These are phyloP conservation scores for Tricholoma terreum DNA, from an alignment of 768 basidiomycete species.

Conservation along the genomic window DNA sequence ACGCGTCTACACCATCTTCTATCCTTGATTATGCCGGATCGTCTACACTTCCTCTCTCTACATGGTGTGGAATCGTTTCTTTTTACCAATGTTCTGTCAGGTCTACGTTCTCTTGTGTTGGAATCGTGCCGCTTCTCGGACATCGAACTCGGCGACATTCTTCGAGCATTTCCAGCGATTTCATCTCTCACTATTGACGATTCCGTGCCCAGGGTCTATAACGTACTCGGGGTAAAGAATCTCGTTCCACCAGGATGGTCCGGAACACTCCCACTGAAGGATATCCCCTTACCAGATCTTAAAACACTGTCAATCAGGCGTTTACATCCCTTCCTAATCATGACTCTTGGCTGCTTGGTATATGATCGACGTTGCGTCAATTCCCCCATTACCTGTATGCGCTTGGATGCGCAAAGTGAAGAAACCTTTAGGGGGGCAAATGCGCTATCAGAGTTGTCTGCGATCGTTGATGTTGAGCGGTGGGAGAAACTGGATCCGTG, in stretches of 20 bases:
- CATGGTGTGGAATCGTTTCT: slow-evolving; percentile 34
- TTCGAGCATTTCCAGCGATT: slow-evolving; percentile 35
- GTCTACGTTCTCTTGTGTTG: slow-evolving; percentile 32
- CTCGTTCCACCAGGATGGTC: slow-evolving; percentile 5
- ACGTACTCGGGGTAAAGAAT: slow-evolving; percentile 8
- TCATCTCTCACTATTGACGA: slow-evolving; percentile 34
- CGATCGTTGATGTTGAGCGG: slow-evolving; percentile 1
- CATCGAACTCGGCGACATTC: slow-evolving; percentile 28
- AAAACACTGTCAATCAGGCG: slow-evolving; percentile 31
- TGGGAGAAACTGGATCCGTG: slow-evolving; percentile 23
- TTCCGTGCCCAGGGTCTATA: slow-evolving; percentile 27
- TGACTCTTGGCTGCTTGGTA: slow-evolving; percentile 30
- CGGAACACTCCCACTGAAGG: not conserved
- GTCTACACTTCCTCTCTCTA: slow-evolving; percentile 34
- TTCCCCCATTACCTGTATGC: slow-evolving; percentile 6
- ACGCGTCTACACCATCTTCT: slow-evolving; percentile 31
- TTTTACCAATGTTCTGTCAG: slow-evolving; percentile 24
- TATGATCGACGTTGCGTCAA: slow-evolving; percentile 18
- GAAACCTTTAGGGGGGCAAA: not conserved
- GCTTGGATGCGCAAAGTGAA: not conserved
- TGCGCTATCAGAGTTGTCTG: not conserved
- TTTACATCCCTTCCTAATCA: slow-evolving; percentile 30
- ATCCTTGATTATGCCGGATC: slow-evolving; percentile 31
- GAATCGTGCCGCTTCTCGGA: slow-evolving; percentile 32
- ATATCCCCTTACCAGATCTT: slow-evolving; percentile 32